Conservation (phyloP, 2,329 filamentous ascomycete species). For the Aspergillus pseudoglaucus region DNA sequence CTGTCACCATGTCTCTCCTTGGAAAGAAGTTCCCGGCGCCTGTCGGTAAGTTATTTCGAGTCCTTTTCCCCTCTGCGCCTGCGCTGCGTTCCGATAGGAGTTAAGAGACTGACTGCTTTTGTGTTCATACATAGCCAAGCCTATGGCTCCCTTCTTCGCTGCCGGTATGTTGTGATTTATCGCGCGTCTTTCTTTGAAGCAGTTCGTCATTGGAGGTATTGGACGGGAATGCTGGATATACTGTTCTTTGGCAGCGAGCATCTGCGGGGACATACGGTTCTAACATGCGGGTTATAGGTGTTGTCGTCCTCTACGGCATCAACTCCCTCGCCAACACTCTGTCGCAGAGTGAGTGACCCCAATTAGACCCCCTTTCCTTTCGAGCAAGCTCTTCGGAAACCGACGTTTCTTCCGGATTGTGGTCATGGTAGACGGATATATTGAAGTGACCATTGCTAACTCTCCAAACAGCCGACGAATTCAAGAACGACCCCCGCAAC, state of each 20-base stretch:
- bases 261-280: slow-evolving; percentile 9
- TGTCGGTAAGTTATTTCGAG: slow-evolving; percentile 56
- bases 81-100: slow-evolving; percentile 5
- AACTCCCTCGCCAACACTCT: slow-evolving; percentile 74
- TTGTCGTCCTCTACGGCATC: slow-evolving; percentile 84
- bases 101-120: slow-evolving; percentile 19
- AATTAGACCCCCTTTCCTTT: background rate
- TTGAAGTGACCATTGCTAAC: background rate
- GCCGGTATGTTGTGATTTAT: slow-evolving; percentile 63
- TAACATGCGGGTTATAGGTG: slow-evolving; percentile 49
- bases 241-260: background rate
- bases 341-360: slow-evolving; percentile 62
- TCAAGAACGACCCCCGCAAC: slow-evolving; percentile 94
- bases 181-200: background rate
- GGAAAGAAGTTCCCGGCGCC: slow-evolving; percentile 79
- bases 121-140: slow-evolving; percentile 59
- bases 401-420: too few species aligned
- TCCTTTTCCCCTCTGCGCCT: background rate
- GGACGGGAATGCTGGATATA: background rate
- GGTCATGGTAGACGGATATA: too few species aligned
- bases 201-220: background rate
- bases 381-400: background rate
- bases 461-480: slow-evolving; percentile 68
- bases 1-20: slow-evolving; percentile 66
- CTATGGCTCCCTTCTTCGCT: slow-evolving; percentile 87